These are phyloP conservation scores for Cytospora piceicola DNA, from an alignment of 2,329 filamentous ascomycete genomes.

Conservation along the genomic window DNA sequence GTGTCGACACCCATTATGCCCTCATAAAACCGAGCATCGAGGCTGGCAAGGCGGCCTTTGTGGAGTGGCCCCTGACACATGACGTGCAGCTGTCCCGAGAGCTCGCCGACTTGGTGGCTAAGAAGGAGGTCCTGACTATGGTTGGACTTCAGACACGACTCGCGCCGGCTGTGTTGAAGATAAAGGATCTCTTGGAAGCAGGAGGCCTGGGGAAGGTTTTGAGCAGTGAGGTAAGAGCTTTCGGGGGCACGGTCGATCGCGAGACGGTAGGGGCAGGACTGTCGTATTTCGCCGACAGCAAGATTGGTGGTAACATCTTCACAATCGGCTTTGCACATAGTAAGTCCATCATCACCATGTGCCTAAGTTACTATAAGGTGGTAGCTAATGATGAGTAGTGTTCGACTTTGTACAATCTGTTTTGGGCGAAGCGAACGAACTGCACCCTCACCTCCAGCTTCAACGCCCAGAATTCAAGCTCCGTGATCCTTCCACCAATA, in stretches of 20 bases:
- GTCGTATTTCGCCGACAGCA: slow-evolving; percentile 53
- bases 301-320: slow-evolving; percentile 50
- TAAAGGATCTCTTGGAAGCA: slow-evolving; percentile 49
- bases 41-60: slow-evolving; percentile 57
- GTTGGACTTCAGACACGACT: slow-evolving; percentile 57
- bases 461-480: slow-evolving; percentile 48
- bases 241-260: slow-evolving; percentile 43
- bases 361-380: slow-evolving; percentile 31
- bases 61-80: slow-evolving; percentile 63
- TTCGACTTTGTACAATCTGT: slow-evolving; percentile 52
- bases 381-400: slow-evolving; percentile 39
- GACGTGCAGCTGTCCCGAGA: slow-evolving; percentile 46
- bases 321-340: slow-evolving; percentile 50
- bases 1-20: slow-evolving; percentile 56
- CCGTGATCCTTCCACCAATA: slow-evolving; percentile 38
- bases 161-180: slow-evolving; percentile 47
- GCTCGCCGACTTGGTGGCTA: slow-evolving; percentile 43
- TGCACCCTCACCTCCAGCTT: slow-evolving; percentile 48
- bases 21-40: slow-evolving; percentile 51
- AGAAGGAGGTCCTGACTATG: slow-evolving; percentile 40
- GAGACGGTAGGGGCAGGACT: slow-evolving; percentile 41
- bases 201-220: slow-evolving; percentile 57
- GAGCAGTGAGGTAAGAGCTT: slow-evolving; percentile 50
- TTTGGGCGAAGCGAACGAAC: slow-evolving; percentile 49
- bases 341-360: slow-evolving; percentile 35